Evolutionary conservation across 345 rosid species (phyloP).

Genomic region (Turritis glabra): DNA sequence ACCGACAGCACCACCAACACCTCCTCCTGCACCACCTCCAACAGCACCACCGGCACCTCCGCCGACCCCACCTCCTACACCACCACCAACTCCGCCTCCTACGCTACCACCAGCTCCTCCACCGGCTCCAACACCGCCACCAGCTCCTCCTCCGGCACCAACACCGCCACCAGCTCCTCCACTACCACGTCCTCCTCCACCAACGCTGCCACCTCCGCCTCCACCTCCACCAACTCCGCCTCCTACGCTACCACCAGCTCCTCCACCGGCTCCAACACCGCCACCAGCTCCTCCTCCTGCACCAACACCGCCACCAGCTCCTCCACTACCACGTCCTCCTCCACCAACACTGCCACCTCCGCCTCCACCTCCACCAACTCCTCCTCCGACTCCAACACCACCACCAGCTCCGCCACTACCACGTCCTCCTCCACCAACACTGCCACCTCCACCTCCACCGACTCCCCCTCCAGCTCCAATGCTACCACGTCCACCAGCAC

Average conservation of each 20-base stretch:
- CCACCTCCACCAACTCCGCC: not conserved
- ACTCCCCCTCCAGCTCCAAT: not conserved
- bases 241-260: not conserved
- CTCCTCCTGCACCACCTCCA: not conserved
- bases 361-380: not conserved
- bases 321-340: not conserved
- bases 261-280: not conserved
- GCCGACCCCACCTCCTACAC: not conserved
- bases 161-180: not conserved
- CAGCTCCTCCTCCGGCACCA: not conserved
- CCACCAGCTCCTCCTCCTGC: not conserved
- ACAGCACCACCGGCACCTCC: not conserved
- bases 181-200: not conserved
- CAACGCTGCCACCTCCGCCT: not conserved
- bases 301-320: not conserved
- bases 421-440: not conserved
- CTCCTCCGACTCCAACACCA: not conserved
- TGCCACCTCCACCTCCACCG: slow-evolving; percentile 25
- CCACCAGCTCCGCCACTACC: not conserved
- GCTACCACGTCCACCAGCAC: not conserved
- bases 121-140: not conserved
- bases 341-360: not conserved
- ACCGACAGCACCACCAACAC: not conserved
- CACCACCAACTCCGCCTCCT: not conserved
- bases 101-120: not conserved